Evolutionary conservation across 257 asterid genomes (phyloP).

Genomic region (Linaria vulgaris): DNA sequence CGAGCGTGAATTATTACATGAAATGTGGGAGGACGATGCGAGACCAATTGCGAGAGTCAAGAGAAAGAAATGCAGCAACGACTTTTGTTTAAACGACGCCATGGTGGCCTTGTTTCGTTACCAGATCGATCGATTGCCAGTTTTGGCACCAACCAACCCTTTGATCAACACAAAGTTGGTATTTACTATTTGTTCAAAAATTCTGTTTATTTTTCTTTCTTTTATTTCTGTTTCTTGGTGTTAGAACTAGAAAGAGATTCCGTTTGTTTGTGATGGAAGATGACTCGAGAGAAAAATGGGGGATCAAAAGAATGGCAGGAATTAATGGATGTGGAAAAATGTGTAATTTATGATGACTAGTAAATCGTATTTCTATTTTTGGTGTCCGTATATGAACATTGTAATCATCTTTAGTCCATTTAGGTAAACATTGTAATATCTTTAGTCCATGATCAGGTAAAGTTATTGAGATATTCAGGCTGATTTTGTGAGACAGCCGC

Average conservation of each 20-base stretch:
- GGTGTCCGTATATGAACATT: too few relatives aligned
- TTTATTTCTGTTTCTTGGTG: not conserved
- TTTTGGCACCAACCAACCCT: slow-evolving; percentile 18
- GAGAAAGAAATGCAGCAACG: slow-evolving; percentile 41
- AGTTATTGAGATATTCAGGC: too few relatives aligned
- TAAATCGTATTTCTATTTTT: too few relatives aligned
- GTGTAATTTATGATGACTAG: too few relatives aligned
- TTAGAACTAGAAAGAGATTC: not conserved
- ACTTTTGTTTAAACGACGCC: slow-evolving; percentile 37
- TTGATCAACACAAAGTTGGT: slow-evolving; percentile 21
- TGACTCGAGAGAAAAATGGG: slow-evolving; percentile 30
- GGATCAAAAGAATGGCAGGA: slow-evolving; percentile 30
- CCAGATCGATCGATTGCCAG: slow-evolving; percentile 1
- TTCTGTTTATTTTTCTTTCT: not conserved
- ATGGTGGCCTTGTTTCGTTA: slow-evolving; percentile 37
- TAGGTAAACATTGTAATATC: too few relatives aligned
- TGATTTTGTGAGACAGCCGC: too few relatives aligned
- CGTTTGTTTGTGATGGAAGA: slow-evolving; percentile 19
- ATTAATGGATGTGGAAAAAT: too few relatives aligned
- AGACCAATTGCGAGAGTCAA: slow-evolving; percentile 52
- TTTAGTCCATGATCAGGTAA: too few relatives aligned
- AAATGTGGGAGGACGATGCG: slow-evolving; percentile 55
- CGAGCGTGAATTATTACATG: slow-evolving; percentile 40
- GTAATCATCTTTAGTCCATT: too few relatives aligned
- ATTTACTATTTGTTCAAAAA: not conserved